Percentiles rank a stretch among this genome's conserved stretches.
phyloP scores from a whole-genome alignment of 192 early-diverging fungal species.

The Phlyctochytrium planicorne region DNA sequence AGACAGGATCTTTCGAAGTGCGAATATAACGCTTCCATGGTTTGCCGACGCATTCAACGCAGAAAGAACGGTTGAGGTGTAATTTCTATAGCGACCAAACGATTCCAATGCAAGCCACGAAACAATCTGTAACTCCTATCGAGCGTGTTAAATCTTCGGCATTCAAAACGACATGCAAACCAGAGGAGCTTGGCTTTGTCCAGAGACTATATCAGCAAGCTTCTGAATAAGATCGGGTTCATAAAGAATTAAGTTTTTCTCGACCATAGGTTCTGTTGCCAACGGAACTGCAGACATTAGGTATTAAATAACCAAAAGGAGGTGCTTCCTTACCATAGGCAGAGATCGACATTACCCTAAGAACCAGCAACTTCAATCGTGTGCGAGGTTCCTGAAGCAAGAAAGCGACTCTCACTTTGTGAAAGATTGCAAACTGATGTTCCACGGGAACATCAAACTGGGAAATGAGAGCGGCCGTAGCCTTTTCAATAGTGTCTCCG shows the following conservation, averaged over 20 bases:
- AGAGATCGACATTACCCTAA: constrained; percentile 76
- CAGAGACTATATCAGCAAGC: constrained; percentile 71
- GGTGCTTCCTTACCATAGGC: constrained; percentile 63
- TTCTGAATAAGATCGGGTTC: constrained; percentile 84
- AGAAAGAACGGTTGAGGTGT: constrained; percentile 75
- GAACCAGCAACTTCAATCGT: constrained; percentile 62
- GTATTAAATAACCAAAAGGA: constrained; percentile 24
- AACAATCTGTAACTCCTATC: constrained; percentile 71
- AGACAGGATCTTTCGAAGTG: constrained; percentile 71
- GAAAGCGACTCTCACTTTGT: constrained; percentile 75
- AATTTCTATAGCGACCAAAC: constrained; percentile 73
- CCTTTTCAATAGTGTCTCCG: constrained; percentile 47
- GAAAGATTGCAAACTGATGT: constrained; percentile 76
- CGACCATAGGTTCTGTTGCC: constrained; percentile 57
- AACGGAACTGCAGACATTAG: constrained; percentile 49
- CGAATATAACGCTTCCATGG: constrained; percentile 85
- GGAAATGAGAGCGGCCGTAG: constrained; percentile 61
- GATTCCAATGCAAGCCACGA: constrained; percentile 82
- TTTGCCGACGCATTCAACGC: constrained; percentile 91
- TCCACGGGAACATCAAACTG: constrained; percentile 69
- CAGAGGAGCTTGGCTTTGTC: constrained; percentile 36
- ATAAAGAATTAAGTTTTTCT: constrained; percentile 78
- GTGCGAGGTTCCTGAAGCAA: constrained; percentile 45
- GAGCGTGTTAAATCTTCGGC: not conserved
- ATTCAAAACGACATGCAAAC: not conserved